Percentiles rank a stretch among this genome's conserved stretches.
phyloP scores from a whole-genome alignment of 1,139 yeast species.

The Scheffersomyces segobiensis region DNA sequence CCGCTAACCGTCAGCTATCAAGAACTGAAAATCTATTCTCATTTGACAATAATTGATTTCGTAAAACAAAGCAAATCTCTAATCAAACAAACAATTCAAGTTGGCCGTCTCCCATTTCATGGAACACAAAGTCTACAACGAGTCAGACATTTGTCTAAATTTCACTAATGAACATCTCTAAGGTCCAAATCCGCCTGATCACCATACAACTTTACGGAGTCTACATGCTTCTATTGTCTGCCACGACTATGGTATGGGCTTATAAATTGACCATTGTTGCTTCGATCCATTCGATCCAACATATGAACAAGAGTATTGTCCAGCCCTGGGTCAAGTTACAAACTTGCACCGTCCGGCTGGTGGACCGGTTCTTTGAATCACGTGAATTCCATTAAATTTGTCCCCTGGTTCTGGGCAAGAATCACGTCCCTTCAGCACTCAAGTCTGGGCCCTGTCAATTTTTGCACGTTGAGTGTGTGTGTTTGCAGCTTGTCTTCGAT shows the following conservation, averaged over 20 bases:
- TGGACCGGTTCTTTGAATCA: neutral
- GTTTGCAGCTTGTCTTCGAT: neutral
- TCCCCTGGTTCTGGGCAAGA: neutral
- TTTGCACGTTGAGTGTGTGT: neutral
- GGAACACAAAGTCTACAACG: neutral
- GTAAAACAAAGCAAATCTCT: no score
- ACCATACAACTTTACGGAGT: neutral
- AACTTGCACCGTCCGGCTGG: neutral
- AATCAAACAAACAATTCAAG: no score
- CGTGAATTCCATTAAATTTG: neutral
- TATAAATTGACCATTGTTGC: neutral
- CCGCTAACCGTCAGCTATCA: no score
- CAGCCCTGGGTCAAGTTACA: no score
- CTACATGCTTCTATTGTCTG: neutral
- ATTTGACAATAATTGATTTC: no score
- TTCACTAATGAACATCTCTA: neutral
- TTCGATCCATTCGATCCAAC: neutral
- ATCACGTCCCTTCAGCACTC: neutral
- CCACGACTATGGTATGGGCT: neutral
- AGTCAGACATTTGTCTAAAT: neutral
- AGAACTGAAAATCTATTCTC: no score
- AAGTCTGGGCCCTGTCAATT: neutral
- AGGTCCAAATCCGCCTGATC: neutral
- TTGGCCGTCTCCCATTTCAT: no score
- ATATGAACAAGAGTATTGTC: no score